phyloP scores from a whole-genome alignment of 495 filamentous ascomycete genomes.

The Lasiosphaeriaceae sp. region DNA sequence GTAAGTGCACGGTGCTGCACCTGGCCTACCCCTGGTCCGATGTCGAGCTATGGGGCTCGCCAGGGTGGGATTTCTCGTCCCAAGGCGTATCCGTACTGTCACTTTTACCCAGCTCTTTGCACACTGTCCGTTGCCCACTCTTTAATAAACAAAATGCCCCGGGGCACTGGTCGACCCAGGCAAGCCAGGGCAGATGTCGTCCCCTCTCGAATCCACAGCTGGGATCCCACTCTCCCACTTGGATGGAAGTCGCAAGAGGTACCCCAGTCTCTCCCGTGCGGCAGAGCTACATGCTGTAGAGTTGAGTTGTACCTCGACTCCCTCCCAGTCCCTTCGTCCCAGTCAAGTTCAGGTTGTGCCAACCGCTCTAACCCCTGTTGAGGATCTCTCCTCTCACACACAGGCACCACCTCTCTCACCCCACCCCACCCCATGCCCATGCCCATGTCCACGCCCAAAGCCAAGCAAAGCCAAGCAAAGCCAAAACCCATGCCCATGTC shows the following conservation, averaged over 20 bases:
- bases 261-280: constrained; percentile 4
- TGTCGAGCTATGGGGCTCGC: constrained; percentile 19
- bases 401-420: too few species aligned
- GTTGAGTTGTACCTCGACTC: neutral
- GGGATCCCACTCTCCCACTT: neutral
- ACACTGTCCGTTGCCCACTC: neutral
- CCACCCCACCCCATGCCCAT: too few species aligned
- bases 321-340: too few species aligned
- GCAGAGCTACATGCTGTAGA: neutral
- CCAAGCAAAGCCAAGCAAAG: neutral
- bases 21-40: constrained; percentile 14
- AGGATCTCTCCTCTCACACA: constrained; percentile 10
- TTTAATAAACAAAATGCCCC: constrained; percentile 18
- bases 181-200: too few species aligned
- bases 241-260: constrained; percentile 4
- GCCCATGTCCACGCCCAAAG: too few species aligned
- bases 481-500: constrained; percentile 7
- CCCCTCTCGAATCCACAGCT: neutral
- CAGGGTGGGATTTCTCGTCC: constrained; percentile 21
- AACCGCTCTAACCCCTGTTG: constrained; percentile 6
- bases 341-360: too few species aligned
- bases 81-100: constrained; percentile 6
- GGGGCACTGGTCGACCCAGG: constrained; percentile 14
- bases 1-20: neutral
- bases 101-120: neutral